Evolutionary conservation across 2,329 filamentous ascomycete genomes (phyloP), one percentile per base, ranked within the genome.

Genomic region (Neofusicoccum ribis): DNA sequence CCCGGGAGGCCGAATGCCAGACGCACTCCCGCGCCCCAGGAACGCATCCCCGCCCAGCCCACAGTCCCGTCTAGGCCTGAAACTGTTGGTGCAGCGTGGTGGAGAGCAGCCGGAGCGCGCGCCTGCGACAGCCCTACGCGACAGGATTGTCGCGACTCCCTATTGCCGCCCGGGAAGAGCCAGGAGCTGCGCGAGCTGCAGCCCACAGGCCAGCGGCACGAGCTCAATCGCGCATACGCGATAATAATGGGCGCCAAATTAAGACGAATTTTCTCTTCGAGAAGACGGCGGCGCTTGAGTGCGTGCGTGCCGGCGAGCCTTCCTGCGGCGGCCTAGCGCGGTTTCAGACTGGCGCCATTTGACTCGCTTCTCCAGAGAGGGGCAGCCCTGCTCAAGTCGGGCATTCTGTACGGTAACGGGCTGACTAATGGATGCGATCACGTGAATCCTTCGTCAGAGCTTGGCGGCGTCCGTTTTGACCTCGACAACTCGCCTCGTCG

Each of bases 401-500:
- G 39, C 20, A 23, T 14, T 7, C 27, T 23, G 14, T 59, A 59
- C 54, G 11, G 54, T 59, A 59, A 44, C 12, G 3, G n/a, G 14
- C 23, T 59, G 54, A 59, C 54, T 59, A 20, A 20, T 0, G 20
- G 20, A 20, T 20, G 20, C 2, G 20, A 3, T 20, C 37, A n/a
- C 36, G 36, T 43, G 14, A 41, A 39, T 20, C 17, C 20, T 31
- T 47, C 23, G 31, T 15, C 12, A 17, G 43, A 14, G n/a, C 34
- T 8, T 2, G 31, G 9, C 41, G 17, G n/a, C n/a, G 14, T 46
- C 39, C 54, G 54, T 60, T 60, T 47, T 60, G 50, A 47, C 56
- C 43, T 60, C 58, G 47, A 51, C 59, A 34, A 31, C 59, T 50
- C 46, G 59, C 59, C 59, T 31, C 46, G 46, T 31, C 59, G 20